A percentile compares a stretch with the other conserved stretches of the same genome.
Conservation (phyloP, 345 rosid species). For the Fremontodendron californicum region DNA sequence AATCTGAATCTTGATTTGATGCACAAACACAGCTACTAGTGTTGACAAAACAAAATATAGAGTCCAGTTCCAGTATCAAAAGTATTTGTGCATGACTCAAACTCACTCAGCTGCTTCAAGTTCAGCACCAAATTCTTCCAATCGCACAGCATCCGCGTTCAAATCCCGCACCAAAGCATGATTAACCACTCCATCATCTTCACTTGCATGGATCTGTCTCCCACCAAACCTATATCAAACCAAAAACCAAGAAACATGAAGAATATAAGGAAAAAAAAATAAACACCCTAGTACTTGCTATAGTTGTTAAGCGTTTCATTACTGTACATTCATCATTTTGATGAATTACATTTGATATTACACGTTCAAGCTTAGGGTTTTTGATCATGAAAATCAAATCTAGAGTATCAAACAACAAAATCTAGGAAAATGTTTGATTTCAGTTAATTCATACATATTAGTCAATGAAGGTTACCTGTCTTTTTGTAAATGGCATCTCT, state of each 20-base stretch:
- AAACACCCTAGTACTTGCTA: too few species aligned
- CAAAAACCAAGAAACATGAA: neutral
- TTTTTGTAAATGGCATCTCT: neutral
- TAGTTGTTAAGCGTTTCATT: too few species aligned
- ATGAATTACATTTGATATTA: too few species aligned
- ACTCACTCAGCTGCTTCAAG: conserved; percentile 79
- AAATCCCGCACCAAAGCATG: conserved; percentile 67
- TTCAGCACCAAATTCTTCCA: conserved; percentile 88
- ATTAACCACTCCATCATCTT: conserved; percentile 79
- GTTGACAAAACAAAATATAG: conserved; percentile 18
- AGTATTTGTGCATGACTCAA: neutral
- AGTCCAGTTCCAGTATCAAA: neutral
- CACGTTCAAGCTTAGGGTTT: neutral
- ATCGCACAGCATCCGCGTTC: conserved; percentile 54
- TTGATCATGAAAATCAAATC: neutral
- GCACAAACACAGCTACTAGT: neutral
- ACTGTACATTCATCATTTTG: too few species aligned
- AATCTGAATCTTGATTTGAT: neutral
- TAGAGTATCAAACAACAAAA: neutral
- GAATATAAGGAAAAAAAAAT: neutral
- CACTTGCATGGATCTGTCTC: conserved; percentile 70
- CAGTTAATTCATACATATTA: neutral
- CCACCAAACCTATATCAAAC: conserved; percentile 71
- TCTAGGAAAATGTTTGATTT: neutral
- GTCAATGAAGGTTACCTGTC: neutral